phyloP scores from a whole-genome alignment of 352 stramenopile genomes.

The Phytophthora sp. region DNA sequence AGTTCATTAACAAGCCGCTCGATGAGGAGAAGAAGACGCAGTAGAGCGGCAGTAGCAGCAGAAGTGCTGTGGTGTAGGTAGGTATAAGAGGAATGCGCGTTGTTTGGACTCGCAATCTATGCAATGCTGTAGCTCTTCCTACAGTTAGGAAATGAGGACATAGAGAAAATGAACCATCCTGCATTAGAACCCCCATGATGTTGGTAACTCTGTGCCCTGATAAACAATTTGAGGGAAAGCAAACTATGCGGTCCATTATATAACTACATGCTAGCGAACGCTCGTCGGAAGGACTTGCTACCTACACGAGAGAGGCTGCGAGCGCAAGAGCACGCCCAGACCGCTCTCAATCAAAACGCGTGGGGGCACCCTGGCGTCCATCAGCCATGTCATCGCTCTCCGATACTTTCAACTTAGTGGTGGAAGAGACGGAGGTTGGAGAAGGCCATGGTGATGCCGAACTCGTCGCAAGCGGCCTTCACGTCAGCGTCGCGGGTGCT shows the following conservation, averaged over 20 bases:
- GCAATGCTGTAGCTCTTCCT: not conserved
- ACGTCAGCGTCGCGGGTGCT: slow-evolving; percentile 92
- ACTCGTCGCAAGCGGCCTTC: slow-evolving; percentile 95
- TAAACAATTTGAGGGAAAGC: slow-evolving; percentile 5
- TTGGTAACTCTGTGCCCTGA: too few relatives aligned
- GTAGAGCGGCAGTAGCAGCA: slow-evolving; percentile 18
- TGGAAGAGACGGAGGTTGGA: slow-evolving; percentile 99
- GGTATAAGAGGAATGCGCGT: slow-evolving; percentile 4
- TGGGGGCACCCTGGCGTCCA: slow-evolving; percentile 6
- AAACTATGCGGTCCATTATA: slow-evolving; percentile 34
- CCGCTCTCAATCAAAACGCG: slow-evolving; percentile 2
- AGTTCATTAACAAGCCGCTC: slow-evolving; percentile 63
- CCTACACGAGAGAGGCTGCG: slow-evolving; percentile 21
- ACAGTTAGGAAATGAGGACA: slow-evolving; percentile 9
- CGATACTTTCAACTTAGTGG: slow-evolving; percentile 88
- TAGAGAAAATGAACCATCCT: slow-evolving; percentile 15
- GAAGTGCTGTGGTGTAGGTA: not conserved
- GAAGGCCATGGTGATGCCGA: slow-evolving; percentile 99
- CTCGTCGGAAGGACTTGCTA: slow-evolving; percentile 12
- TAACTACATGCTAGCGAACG: slow-evolving; percentile 29
- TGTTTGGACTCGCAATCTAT: not conserved
- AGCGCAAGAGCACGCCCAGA: slow-evolving; percentile 18
- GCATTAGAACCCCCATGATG: too few relatives aligned
- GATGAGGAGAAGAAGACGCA: slow-evolving; percentile 44
- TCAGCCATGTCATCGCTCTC: slow-evolving; percentile 22